These are phyloP conservation scores for Didymella arachidicola DNA, from an alignment of 2,329 filamentous ascomycete genomes.

Conservation along the genomic window DNA sequence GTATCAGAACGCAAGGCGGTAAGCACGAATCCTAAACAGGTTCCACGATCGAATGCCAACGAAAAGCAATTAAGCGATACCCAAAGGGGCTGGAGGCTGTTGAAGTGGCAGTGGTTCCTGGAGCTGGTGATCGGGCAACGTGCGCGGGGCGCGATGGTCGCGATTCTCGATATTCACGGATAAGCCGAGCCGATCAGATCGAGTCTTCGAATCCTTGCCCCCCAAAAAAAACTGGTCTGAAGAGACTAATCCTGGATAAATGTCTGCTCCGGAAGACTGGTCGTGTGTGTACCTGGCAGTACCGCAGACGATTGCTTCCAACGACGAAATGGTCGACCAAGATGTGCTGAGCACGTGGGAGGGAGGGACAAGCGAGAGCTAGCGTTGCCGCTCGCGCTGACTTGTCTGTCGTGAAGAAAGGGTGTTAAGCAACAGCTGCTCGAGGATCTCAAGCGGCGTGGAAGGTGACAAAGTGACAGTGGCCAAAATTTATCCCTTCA, in stretches of 20 bases:
- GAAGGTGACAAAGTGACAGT: neutral
- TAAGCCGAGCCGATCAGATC: constrained; percentile 22
- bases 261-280: constrained; percentile 13
- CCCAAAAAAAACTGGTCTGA: constrained; percentile 5
- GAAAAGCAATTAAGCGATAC: constrained; percentile 12
- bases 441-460: constrained; percentile 2
- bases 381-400: constrained; percentile 14
- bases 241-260: neutral
- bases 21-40: constrained; percentile 28
- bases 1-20: constrained; percentile 29
- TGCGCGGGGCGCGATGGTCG: constrained; percentile 22
- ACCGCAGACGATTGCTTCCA: constrained; percentile 25
- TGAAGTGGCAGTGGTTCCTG: constrained; percentile 4
- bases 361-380: neutral
- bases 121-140: constrained; percentile 27
- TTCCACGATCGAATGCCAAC: constrained; percentile 30
- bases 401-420: neutral
- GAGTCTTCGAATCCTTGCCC: constrained; percentile 1
- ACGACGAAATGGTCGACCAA: constrained; percentile 2
- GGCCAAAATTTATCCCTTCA: neutral
- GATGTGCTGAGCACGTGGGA: constrained; percentile 12
- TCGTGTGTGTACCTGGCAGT: constrained; percentile 25
- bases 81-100: neutral
- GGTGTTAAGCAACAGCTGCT: neutral
- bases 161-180: constrained; percentile 26